phyloP scores from a whole-genome alignment of 495 filamentous ascomycete genomes.

The Hypomontagnella monticulosa region DNA sequence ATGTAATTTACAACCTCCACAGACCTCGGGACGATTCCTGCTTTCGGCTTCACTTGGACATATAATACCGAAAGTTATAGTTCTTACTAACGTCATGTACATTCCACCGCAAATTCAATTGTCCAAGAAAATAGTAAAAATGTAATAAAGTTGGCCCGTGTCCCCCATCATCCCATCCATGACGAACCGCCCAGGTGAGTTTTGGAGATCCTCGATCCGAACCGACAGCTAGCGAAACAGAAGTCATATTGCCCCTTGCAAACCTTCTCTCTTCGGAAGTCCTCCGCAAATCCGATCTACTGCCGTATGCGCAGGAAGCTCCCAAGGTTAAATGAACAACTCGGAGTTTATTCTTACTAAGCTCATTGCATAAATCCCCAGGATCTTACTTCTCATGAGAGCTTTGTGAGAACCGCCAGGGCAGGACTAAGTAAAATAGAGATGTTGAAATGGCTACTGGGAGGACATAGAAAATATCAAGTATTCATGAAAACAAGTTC shows the following conservation, averaged over 20 bases:
- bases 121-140: conserved; percentile 11
- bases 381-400: neutral
- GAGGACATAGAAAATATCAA: too few relatives aligned
- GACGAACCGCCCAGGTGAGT: conserved; percentile 3
- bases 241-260: neutral
- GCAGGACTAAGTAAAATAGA: too few relatives aligned
- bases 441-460: too few relatives aligned
- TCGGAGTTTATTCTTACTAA: neutral
- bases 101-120: neutral
- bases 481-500: too few relatives aligned
- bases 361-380: neutral
- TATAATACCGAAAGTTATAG: conserved; percentile 31
- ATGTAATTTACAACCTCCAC: neutral
- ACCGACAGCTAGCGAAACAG: conserved; percentile 23
- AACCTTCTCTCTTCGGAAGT: conserved; percentile 20
- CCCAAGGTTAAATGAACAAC: neutral
- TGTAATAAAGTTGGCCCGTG: conserved; percentile 25
- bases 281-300: conserved; percentile 29
- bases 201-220: conserved; percentile 22
- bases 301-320: conserved; percentile 15
- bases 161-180: conserved; percentile 1
- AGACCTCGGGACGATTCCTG: conserved; percentile 2
- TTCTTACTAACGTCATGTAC: conserved; percentile 25
- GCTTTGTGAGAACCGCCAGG: neutral
- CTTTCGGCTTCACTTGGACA: conserved; percentile 4